phyloP scores from a whole-genome alignment of 176 grass and related monocot species.

The Triticum timopheevii region DNA sequence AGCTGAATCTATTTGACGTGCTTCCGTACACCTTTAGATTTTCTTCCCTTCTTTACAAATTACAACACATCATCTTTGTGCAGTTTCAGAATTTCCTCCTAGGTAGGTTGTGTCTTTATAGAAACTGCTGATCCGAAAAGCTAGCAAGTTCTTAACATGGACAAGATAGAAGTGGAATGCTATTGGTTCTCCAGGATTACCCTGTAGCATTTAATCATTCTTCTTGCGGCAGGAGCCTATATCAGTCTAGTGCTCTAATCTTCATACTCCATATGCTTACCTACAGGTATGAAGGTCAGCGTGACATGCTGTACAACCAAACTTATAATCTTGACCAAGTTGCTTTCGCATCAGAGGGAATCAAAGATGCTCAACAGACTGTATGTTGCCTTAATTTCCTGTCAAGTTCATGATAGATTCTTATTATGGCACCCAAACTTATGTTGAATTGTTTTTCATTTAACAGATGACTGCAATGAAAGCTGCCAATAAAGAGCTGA shows the following conservation, averaged over 20 bases:
- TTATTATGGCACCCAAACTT: background rate
- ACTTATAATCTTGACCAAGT: conserved; percentile 94
- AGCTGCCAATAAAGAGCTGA: too few relatives aligned
- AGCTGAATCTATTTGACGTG: background rate
- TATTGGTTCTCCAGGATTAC: background rate
- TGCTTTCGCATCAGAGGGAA: conserved; percentile 72
- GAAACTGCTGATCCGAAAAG: background rate
- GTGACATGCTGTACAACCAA: conserved; percentile 93
- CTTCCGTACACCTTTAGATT: background rate
- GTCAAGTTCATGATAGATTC: background rate
- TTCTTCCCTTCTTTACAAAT: background rate
- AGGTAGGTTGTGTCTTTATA: background rate
- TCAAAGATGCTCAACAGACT: conserved; percentile 98
- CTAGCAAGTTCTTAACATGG: background rate
- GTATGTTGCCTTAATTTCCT: conserved; percentile 28
- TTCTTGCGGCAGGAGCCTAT: background rate
- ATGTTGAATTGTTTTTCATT: background rate
- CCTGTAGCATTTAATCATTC: background rate
- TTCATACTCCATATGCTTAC: background rate
- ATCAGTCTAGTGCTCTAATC: background rate
- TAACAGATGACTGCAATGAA: too few relatives aligned
- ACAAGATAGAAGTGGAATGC: background rate
- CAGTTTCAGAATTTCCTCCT: background rate
- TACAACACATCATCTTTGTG: background rate
- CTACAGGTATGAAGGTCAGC: conserved; percentile 94